Conservation (phyloP, 129 eudicot genomes). For the Pittosporum tobira region DNA sequence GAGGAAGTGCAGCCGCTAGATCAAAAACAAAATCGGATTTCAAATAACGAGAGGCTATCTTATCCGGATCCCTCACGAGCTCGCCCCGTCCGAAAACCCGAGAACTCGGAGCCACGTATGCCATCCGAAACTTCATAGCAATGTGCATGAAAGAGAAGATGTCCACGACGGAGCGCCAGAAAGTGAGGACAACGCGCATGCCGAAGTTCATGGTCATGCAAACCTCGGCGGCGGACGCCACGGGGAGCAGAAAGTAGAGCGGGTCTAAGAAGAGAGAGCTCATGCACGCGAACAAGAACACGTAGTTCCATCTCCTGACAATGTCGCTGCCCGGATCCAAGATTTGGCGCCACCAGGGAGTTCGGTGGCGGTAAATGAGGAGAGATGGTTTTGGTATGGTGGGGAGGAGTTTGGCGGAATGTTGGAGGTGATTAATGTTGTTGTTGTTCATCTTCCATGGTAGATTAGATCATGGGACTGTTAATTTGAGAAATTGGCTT, state of each 20-base stretch:
- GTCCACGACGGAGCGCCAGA: conserved; percentile 50
- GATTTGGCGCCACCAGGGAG: conserved; percentile 54
- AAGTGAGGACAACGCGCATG: conserved; percentile 37
- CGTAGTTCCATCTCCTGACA: conserved; percentile 66
- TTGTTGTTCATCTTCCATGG: conserved; percentile 24
- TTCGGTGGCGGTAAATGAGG: conserved; percentile 16
- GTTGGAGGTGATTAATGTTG: conserved; percentile 23
- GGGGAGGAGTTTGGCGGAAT: conserved; percentile 18
- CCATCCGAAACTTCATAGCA: conserved; percentile 61
- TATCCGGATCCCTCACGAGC: conserved; percentile 50
- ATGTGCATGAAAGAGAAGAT: conserved; percentile 55
- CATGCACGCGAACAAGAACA: conserved; percentile 57
- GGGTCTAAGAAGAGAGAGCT: conserved; percentile 76
- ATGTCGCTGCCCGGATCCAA: conserved; percentile 61
- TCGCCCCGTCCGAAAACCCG: conserved; percentile 80
- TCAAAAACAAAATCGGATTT: conserved; percentile 50
- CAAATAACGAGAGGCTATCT: conserved; percentile 55
- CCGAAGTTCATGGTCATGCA: conserved; percentile 49
- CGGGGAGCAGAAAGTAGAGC: conserved; percentile 59
- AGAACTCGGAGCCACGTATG: conserved; percentile 49
- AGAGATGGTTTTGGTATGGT: conserved; percentile 23
- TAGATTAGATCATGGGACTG: too few species aligned
- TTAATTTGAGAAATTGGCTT: too few species aligned
- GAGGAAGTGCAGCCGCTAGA: conserved; percentile 77
- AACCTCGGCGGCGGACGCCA: conserved; percentile 17